Evolutionary conservation across 2,329 filamentous ascomycete species (phyloP).

Genomic region (Neofusicoccum sp.): DNA sequence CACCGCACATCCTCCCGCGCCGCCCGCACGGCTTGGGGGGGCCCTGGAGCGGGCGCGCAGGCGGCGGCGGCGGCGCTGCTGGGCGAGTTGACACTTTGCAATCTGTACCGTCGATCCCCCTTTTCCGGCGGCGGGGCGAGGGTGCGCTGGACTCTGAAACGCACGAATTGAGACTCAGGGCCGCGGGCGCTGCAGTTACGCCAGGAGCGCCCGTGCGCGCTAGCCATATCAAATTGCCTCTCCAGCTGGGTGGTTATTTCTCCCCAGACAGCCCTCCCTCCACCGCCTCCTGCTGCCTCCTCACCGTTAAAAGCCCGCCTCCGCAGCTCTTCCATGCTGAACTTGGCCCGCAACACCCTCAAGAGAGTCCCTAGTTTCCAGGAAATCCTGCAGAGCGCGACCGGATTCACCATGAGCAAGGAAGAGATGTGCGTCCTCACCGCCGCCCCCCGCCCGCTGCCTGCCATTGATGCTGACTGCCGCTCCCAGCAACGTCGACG

Average conservation of each 20-base stretch:
- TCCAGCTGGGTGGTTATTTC: slow-evolving; percentile 16
- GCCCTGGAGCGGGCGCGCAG: slow-evolving; percentile 6
- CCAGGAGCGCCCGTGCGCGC: slow-evolving; percentile 18
- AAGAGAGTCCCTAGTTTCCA: slow-evolving; percentile 47
- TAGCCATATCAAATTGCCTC: slow-evolving; percentile 20
- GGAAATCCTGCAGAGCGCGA: slow-evolving; percentile 40
- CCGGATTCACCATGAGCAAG: slow-evolving; percentile 35
- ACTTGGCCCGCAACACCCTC: slow-evolving; percentile 41
- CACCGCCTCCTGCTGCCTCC: slow-evolving; percentile 9
- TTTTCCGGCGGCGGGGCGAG: slow-evolving; percentile 21
- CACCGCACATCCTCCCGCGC: slow-evolving; percentile 18
- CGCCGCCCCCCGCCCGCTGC: slow-evolving; percentile 24
- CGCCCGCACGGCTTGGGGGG: slow-evolving; percentile 12
- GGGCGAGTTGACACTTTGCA: slow-evolving; percentile 20
- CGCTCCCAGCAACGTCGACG: slow-evolving; percentile 77
- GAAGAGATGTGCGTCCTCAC: slow-evolving; percentile 41
- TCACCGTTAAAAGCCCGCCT: slow-evolving; percentile 15
- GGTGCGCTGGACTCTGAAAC: slow-evolving; percentile 18
- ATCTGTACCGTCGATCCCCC: slow-evolving; percentile 23
- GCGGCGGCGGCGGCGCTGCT: slow-evolving; percentile 8
- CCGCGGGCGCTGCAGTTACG: slow-evolving; percentile 18
- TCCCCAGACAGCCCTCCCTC: slow-evolving; percentile 17
- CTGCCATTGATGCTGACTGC: slow-evolving; percentile 27
- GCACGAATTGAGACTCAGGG: slow-evolving; percentile 20
- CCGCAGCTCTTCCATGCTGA: slow-evolving; percentile 33